Conservation (phyloP, 306 rosid genomes). For the Acacia crassicarpa region DNA sequence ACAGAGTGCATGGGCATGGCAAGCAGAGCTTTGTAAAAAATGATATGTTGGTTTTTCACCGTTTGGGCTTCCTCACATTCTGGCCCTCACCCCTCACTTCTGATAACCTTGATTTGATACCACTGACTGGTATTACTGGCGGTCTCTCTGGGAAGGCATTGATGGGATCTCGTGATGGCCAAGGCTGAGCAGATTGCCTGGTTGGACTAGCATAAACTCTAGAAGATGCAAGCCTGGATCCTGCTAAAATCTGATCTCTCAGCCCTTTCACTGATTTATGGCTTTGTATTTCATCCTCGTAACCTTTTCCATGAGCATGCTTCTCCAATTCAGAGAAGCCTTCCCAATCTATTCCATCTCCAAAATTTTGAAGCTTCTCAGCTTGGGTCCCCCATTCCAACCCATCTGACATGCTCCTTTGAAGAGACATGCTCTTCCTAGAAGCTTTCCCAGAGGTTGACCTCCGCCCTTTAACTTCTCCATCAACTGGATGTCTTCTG, state of each 20-base stretch:
- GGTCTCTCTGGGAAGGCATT: conserved; percentile 59
- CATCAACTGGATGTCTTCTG: conserved; percentile 55
- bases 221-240: conserved; percentile 60
- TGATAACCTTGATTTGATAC: conserved; percentile 72
- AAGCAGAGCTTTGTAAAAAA: conserved; percentile 3
- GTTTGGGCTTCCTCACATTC: conserved; percentile 61
- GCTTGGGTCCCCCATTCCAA: conserved; percentile 69
- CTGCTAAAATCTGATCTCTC: conserved; percentile 71
- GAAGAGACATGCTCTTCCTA: conserved; percentile 76
- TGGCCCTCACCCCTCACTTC: conserved; percentile 66
- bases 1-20: neutral
- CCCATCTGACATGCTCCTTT: conserved; percentile 91
- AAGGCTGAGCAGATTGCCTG: conserved; percentile 73
- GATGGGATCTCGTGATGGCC: conserved; percentile 63
- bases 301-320: conserved; percentile 61
- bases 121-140: conserved; percentile 46
- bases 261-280: conserved; percentile 74
- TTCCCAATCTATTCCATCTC: conserved; percentile 75
- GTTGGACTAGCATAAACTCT: conserved; percentile 76
- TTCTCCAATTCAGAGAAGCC: conserved; percentile 71
- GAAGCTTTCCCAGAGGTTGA: conserved; percentile 73
- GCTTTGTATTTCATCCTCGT: conserved; percentile 59
- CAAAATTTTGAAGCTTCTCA: conserved; percentile 66
- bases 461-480: conserved; percentile 64
- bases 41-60: conserved; percentile 36